These are phyloP conservation scores for Trichoderma aggressivum DNA, from an alignment of 2,329 filamentous ascomycete species.

Conservation along the genomic window DNA sequence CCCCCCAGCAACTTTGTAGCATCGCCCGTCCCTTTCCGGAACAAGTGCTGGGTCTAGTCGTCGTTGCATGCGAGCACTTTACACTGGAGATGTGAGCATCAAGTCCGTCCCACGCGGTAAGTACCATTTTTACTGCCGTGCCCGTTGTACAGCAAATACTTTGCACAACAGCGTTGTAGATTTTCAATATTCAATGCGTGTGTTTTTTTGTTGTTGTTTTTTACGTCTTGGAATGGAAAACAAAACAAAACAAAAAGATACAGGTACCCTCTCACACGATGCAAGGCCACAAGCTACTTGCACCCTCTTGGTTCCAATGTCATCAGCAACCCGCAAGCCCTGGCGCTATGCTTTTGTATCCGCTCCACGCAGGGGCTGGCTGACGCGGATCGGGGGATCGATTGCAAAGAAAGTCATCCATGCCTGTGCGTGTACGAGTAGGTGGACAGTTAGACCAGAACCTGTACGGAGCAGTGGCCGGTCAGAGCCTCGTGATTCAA, in stretches of 20 bases:
- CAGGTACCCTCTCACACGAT: background rate
- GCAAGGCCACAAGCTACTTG: background rate
- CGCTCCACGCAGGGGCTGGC: constrained; percentile 15
- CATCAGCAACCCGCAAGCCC: constrained; percentile 12
- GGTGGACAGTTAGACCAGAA: background rate
- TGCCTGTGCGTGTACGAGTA: background rate
- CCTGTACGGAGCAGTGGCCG: background rate
- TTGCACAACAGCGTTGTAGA: background rate
- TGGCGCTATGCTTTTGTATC: constrained; percentile 16
- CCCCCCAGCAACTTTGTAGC: background rate
- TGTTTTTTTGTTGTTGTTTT: too few relatives aligned
- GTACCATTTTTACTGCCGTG: background rate
- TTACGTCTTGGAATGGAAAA: background rate
- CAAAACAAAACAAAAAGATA: background rate
- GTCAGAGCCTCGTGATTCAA: background rate
- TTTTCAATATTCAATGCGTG: too few relatives aligned
- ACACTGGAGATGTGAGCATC: background rate
- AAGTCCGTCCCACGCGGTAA: too few relatives aligned
- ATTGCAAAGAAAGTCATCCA: background rate
- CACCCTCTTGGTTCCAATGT: background rate
- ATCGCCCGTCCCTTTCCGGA: constrained; percentile 1
- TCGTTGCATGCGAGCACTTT: constrained; percentile 13
- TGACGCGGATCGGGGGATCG: constrained; percentile 18
- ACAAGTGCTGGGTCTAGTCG: background rate
- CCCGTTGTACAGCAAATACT: background rate